These are phyloP conservation scores for Nemophila menziesii DNA, from an alignment of 257 asterid species.

Conservation along the genomic window DNA sequence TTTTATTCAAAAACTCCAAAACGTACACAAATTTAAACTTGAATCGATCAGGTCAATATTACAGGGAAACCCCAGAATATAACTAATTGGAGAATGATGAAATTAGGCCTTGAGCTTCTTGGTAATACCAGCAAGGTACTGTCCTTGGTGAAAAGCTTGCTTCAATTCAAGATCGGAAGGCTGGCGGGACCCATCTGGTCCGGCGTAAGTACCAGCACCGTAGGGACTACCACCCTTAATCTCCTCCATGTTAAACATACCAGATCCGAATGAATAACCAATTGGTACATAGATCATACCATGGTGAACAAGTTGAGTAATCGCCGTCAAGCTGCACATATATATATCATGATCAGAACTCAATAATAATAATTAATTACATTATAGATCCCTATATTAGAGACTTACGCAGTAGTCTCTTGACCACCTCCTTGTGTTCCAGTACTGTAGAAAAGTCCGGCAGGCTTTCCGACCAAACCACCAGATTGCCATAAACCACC, in stretches of 20 bases:
- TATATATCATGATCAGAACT: not conserved
- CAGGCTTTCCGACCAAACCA: slow-evolving; percentile 45
- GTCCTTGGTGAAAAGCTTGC: slow-evolving; percentile 24
- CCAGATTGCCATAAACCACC: slow-evolving; percentile 42
- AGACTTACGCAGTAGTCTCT: slow-evolving; percentile 38
- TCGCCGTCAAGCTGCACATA: slow-evolving; percentile 41
- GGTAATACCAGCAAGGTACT: slow-evolving; percentile 21
- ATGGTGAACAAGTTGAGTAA: slow-evolving; percentile 54
- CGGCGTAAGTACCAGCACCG: slow-evolving; percentile 34
- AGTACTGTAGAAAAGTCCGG: slow-evolving; percentile 41
- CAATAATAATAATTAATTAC: not conserved
- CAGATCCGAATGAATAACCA: slow-evolving; percentile 55
- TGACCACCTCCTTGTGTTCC: slow-evolving; percentile 58
- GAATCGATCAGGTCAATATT: too few species aligned
- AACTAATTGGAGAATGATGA: too few species aligned
- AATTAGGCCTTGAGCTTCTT: slow-evolving; percentile 19
- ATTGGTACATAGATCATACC: slow-evolving; percentile 60
- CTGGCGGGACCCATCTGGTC: slow-evolving; percentile 22
- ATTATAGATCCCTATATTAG: too few species aligned
- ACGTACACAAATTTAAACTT: too few species aligned
- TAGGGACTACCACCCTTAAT: slow-evolving; percentile 28
- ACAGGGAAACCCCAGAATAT: too few species aligned
- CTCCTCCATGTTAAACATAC: slow-evolving; percentile 46
- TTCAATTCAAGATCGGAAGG: slow-evolving; percentile 18
- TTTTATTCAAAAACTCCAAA: too few species aligned